Evolutionary conservation across 1,284 basidiomycete genomes (phyloP).

Genomic region (Tilletia caries): DNA sequence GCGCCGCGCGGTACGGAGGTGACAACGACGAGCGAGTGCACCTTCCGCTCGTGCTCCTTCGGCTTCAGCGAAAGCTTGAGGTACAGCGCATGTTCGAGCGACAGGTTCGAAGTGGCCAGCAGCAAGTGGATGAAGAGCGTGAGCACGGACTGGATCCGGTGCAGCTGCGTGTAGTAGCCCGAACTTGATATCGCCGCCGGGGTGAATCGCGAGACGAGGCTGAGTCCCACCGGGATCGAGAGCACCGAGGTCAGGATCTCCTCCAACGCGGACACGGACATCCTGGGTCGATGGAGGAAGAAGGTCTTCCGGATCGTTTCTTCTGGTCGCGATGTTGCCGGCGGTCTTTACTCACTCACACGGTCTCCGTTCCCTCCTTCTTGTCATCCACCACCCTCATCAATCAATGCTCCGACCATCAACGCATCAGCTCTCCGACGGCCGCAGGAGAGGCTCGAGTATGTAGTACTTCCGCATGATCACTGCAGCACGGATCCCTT

Average conservation of each 20-base stretch:
- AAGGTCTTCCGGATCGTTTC: no score
- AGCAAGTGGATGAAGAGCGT: constrained; percentile 1
- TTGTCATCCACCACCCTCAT: no score
- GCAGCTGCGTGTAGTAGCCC: not conserved
- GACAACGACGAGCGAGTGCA: constrained; percentile 6
- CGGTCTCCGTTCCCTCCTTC: no score
- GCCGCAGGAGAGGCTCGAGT: no score
- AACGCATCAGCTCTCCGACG: no score
- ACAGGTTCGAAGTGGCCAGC: not conserved
- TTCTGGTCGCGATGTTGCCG: no score
- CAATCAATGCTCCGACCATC: no score
- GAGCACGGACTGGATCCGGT: not conserved
- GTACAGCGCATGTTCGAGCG: constrained; percentile 8
- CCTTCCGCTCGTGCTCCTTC: constrained; percentile 4
- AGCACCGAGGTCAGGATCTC: not conserved
- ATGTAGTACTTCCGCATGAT: no score
- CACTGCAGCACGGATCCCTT: not conserved
- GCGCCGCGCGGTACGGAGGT: constrained; percentile 4
- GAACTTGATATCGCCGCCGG: not conserved
- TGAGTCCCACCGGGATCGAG: not conserved
- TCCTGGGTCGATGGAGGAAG: not conserved
- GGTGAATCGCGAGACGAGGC: not conserved
- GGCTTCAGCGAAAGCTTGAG: constrained; percentile 9
- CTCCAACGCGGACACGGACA: not conserved
- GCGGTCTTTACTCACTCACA: no score